phyloP scores from a whole-genome alignment of 2,329 filamentous ascomycete species.

The Pseudopyricularia javanii region DNA sequence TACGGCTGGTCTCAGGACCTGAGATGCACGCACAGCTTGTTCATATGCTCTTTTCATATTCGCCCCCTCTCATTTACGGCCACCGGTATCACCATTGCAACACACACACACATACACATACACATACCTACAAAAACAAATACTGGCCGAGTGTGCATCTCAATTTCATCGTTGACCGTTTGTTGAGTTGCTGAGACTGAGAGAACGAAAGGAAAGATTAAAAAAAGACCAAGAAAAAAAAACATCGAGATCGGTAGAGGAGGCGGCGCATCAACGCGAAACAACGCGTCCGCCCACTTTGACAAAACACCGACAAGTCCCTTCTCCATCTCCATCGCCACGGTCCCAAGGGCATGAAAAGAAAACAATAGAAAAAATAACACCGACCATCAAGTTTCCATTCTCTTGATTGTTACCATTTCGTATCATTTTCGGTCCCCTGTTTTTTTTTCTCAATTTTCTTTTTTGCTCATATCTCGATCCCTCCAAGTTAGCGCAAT shows the following conservation, averaged over 20 bases:
- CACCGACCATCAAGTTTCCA: background rate
- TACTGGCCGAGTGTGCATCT: background rate
- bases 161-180: background rate
- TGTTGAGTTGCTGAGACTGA: background rate
- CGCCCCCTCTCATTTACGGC: too few relatives aligned
- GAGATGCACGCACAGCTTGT: background rate
- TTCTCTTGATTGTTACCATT: background rate
- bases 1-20: background rate
- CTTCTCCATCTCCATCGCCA: background rate
- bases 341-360: background rate
- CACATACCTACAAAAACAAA: too few relatives aligned
- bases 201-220: too few relatives aligned
- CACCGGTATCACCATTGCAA: too few relatives aligned
- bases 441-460: background rate
- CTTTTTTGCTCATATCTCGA: background rate
- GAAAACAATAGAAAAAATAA: background rate
- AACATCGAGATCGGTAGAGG: background rate
- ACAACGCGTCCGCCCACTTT: constrained; percentile 1
- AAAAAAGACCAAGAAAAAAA: background rate
- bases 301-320: background rate
- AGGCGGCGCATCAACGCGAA: constrained; percentile 3
- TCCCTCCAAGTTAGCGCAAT: background rate
- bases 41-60: too few relatives aligned
- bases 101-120: too few relatives aligned
- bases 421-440: background rate